A percentile compares a stretch with the other conserved stretches of the same genome.
Evolutionary conservation across 1,284 basidiomycete species (phyloP).

Genomic region (Microbotryomycetes sp.): DNA sequence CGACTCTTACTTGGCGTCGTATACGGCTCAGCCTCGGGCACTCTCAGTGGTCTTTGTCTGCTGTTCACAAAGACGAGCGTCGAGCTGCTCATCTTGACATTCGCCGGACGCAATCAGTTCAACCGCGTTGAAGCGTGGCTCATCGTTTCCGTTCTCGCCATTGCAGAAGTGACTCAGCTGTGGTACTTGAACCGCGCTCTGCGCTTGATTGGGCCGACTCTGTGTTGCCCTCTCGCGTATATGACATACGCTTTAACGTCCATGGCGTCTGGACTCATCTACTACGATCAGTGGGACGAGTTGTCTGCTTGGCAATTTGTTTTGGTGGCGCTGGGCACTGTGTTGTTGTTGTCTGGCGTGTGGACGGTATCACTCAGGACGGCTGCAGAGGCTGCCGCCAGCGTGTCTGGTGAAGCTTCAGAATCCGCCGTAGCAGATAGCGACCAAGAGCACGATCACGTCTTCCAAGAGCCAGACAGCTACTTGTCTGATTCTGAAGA

Average conservation of each 20-base stretch:
- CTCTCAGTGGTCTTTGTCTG: slow-evolving; percentile 87
- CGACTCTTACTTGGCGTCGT: slow-evolving; percentile 69
- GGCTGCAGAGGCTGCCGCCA: background rate
- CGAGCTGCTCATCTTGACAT: slow-evolving; percentile 74
- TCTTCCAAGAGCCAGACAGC: slow-evolving; percentile 4
- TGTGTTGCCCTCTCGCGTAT: slow-evolving; percentile 90
- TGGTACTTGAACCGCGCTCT: slow-evolving; percentile 91
- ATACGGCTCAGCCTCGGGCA: slow-evolving; percentile 82
- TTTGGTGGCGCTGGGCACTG: slow-evolving; percentile 71
- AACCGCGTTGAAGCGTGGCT: slow-evolving; percentile 55
- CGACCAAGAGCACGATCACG: slow-evolving; percentile 1
- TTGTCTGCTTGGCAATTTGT: slow-evolving; percentile 61
- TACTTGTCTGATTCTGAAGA: background rate
- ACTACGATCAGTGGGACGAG: slow-evolving; percentile 78
- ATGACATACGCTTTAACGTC: slow-evolving; percentile 93
- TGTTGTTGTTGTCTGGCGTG: slow-evolving; percentile 74
- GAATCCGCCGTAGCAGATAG: background rate
- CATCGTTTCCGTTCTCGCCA: slow-evolving; percentile 59
- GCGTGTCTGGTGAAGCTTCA: background rate
- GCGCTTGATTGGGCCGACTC: slow-evolving; percentile 72
- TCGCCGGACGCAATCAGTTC: slow-evolving; percentile 66
- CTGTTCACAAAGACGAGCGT: slow-evolving; percentile 91
- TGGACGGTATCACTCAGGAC: slow-evolving; percentile 61
- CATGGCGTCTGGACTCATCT: slow-evolving; percentile 58
- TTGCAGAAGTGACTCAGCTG: slow-evolving; percentile 65